A percentile compares a stretch with the other conserved stretches of the same genome.
Evolutionary conservation across 306 rosid species (phyloP).

Genomic region (Malus fusca): DNA sequence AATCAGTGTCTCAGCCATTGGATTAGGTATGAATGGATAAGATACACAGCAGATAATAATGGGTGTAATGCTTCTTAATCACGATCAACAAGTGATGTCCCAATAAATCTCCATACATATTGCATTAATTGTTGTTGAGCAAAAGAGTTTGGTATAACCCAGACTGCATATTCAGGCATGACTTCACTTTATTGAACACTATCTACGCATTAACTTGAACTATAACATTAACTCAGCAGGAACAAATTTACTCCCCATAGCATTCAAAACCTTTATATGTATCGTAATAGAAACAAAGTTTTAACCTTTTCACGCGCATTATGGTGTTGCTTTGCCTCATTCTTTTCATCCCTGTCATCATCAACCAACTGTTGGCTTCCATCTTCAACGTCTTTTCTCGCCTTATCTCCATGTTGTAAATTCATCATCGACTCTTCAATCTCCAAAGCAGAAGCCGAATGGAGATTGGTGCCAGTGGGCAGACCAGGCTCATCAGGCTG

Average conservation of each 20-base stretch:
- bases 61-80: background rate
- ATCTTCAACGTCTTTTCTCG: background rate
- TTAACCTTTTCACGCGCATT: constrained; percentile 57
- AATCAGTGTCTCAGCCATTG: background rate
- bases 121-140: background rate
- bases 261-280: background rate
- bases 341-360: constrained; percentile 55
- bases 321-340: constrained; percentile 33
- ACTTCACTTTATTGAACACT: background rate
- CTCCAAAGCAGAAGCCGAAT: constrained; percentile 28
- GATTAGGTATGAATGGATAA: background rate
- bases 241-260: background rate
- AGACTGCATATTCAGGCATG: background rate
- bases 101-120: background rate
- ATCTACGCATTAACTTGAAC: background rate
- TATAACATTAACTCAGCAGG: background rate
- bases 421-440: constrained; percentile 26
- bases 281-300: background rate
- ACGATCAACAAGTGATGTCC: background rate
- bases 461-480: constrained; percentile 45
- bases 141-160: background rate
- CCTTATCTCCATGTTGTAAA: constrained; percentile 18
- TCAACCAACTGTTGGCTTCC: constrained; percentile 31
- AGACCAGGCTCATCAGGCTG: constrained; percentile 61
- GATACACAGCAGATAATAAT: background rate